phyloP scores from a whole-genome alignment of 345 rosid genomes.

The Rhizophora apiculata region DNA sequence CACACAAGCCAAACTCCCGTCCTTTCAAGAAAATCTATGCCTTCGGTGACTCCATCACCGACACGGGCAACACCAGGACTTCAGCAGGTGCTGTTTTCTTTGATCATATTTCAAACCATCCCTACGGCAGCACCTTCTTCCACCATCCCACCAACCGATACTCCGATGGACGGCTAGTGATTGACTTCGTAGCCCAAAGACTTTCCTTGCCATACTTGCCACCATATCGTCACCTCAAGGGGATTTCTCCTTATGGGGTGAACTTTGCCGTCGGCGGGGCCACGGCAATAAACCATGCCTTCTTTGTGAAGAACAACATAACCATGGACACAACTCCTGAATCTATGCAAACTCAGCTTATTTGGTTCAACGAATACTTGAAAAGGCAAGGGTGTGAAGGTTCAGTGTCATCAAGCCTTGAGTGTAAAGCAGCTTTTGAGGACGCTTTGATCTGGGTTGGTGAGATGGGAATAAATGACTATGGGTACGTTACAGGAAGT shows the following conservation, averaged over 20 bases:
- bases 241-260: conserved; percentile 44
- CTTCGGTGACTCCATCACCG: conserved; percentile 90
- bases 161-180: conserved; percentile 83
- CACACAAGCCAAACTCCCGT: conserved; percentile 9
- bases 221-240: conserved; percentile 46
- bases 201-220: conserved; percentile 67
- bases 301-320: conserved; percentile 72
- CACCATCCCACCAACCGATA: conserved; percentile 79
- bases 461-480: conserved; percentile 90
- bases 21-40: conserved; percentile 76
- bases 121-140: conserved; percentile 80
- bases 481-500: conserved; percentile 65
- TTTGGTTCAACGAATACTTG: conserved; percentile 61
- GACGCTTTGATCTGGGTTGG: conserved; percentile 90
- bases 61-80: conserved; percentile 83
- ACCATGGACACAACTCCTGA: conserved; percentile 59
- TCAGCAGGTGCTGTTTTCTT: conserved; percentile 64
- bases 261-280: conserved; percentile 90
- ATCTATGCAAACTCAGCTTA: conserved; percentile 66
- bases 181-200: conserved; percentile 71
- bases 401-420: conserved; percentile 11
- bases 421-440: conserved; percentile 38
- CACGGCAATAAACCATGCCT: conserved; percentile 66
- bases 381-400: conserved; percentile 45
- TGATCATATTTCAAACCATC: conserved; percentile 68